Conservation (phyloP, 441 rosid species). For the Arabidopsis hybrid region DNA sequence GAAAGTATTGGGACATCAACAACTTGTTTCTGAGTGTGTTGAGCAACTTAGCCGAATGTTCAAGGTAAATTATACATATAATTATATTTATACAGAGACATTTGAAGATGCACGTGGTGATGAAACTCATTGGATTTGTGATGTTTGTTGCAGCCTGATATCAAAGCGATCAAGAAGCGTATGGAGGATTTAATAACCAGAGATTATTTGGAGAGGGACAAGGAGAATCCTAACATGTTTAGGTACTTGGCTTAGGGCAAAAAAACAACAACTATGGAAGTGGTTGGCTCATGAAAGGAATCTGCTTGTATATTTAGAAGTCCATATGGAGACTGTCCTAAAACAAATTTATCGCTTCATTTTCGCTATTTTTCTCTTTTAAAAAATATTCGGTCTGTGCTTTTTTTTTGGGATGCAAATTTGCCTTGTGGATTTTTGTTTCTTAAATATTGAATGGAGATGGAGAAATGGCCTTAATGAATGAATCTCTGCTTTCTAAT, state of each 20-base stretch:
- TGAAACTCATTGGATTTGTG: background rate
- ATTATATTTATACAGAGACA: background rate
- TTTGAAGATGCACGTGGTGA: background rate
- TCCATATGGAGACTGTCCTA: conserved; percentile 25
- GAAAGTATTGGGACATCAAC: conserved; percentile 86
- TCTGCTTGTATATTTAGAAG: conserved; percentile 43
- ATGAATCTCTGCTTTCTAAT: conserved; percentile 25
- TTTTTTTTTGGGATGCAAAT: conserved; percentile 31
- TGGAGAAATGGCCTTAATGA: conserved; percentile 20
- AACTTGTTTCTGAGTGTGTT: conserved; percentile 83
- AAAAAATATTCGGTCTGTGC: conserved; percentile 15
- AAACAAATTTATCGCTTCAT: conserved; percentile 24
- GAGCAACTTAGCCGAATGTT: conserved; percentile 95
- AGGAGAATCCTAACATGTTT: conserved; percentile 65
- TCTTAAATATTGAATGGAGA: conserved; percentile 37
- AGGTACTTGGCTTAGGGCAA: conserved; percentile 69
- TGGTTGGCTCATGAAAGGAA: conserved; percentile 28
- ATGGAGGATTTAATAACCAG: conserved; percentile 91
- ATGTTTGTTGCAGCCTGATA: conserved; percentile 83
- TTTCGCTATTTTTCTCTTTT: background rate
- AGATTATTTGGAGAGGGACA: conserved; percentile 87
- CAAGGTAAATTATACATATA: conserved; percentile 56
- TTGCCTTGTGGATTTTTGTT: conserved; percentile 26
- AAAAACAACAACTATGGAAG: background rate
- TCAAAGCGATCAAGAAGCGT: conserved; percentile 92